Base-by-base conservation (phyloP, 352 stramenopile species). In the Pythium aristosporum region DNA sequence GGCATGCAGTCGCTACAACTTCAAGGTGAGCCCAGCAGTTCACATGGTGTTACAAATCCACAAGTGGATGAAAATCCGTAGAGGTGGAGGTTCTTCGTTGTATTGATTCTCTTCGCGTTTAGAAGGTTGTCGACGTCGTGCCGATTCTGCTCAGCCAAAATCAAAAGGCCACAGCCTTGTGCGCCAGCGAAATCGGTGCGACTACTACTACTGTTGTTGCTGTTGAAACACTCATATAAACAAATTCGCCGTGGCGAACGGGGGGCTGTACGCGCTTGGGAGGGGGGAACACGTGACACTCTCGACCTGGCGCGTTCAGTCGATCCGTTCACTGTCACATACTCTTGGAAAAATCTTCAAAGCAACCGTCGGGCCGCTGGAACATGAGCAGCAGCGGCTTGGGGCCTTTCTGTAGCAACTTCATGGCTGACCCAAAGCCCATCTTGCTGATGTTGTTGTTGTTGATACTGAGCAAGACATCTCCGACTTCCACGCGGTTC, bases 361-460 rank as follows among this genome's bases (percentile, higher is more conserved):
- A 59, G 15, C 16, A 41, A 13, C 56, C 64, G 36, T 20, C 76
- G 73, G 84, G 84, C 47, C 85, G 79, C 65, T 94, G 84, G 66
- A 96, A 96, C 80, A 93, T 96, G 37, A 96, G 73, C 58, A 96
- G 56, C 48, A 96, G 70, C 50, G 87, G 87, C 72, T 96, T 96
- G 0, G 87, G 87, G 18, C 87, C 85, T 58, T 91, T 92, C 67
- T 96, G 85, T 36, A 96, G 67, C 62, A 96, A 60, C 52, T 89
- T 86, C 87, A 96, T 96, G 16, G 87, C 85, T 23, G 86, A 61
- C 10, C 83, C 85, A 63, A 96, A 96, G 46, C 87, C 87, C 83
- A 96, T 96, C 62, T 92, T 92, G 72, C 82, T 92, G 65, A 96
- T 96, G 71, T 96, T 93, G 73, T 96, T 92, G 76, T 96, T 92